These are phyloP conservation scores for Rhododendron henanense DNA, from an alignment of 148 eudicot species.

Conservation along the genomic window DNA sequence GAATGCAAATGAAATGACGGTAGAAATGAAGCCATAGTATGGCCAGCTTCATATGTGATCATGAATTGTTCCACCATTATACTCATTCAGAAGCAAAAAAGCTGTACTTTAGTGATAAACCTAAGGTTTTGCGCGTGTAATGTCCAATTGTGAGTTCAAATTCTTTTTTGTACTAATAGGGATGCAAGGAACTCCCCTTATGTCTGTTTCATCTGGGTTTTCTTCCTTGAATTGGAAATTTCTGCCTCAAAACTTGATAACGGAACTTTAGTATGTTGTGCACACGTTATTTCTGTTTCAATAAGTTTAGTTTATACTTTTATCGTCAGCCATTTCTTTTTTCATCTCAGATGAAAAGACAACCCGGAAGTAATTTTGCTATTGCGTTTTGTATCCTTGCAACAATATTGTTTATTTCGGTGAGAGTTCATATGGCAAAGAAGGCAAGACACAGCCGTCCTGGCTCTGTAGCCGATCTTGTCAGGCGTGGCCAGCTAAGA, in stretches of 20 bases:
- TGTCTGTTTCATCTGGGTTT: neutral
- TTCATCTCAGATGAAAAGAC: constrained; percentile 48
- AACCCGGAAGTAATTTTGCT: constrained; percentile 40
- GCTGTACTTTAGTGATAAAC: neutral
- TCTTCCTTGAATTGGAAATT: constrained; percentile 4
- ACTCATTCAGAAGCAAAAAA: neutral
- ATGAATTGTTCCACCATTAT: neutral
- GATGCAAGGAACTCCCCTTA: neutral
- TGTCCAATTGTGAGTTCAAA: neutral
- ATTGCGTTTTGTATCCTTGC: constrained; percentile 56
- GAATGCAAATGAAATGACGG: neutral
- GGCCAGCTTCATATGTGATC: neutral
- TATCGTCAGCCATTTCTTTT: neutral
- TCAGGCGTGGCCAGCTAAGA: constrained; percentile 96
- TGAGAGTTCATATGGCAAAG: constrained; percentile 46
- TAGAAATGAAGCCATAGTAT: neutral
- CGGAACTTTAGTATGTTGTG: neutral
- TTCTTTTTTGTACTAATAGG: neutral
- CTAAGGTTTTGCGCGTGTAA: neutral
- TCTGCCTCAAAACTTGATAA: neutral
- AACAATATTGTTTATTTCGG: constrained; percentile 47
- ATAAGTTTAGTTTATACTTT: neutral
- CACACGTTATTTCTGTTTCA: neutral
- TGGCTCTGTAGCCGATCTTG: constrained; percentile 98
- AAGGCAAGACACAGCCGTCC: constrained; percentile 44